These are phyloP conservation scores for Hyaloscypha bicolor DNA, from an alignment of 495 filamentous ascomycete species.

Conservation along the genomic window DNA sequence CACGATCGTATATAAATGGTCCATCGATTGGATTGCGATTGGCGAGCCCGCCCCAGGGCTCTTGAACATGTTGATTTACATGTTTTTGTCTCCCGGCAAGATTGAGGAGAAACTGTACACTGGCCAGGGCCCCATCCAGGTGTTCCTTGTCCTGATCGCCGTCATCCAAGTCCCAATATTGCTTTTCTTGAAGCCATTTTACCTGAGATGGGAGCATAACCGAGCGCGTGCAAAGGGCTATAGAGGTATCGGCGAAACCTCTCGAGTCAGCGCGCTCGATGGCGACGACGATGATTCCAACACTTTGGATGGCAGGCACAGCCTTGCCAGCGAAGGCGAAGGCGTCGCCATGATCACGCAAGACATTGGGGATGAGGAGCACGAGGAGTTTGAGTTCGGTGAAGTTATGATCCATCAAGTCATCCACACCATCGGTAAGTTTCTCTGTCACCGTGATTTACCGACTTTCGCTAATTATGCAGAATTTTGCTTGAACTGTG, in stretches of 20 bases:
- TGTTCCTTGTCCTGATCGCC: constrained; percentile 79
- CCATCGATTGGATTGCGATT: constrained; percentile 76
- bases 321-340: constrained; percentile 79
- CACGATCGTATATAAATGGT: constrained; percentile 96
- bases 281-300: constrained; percentile 74
- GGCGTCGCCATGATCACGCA: constrained; percentile 91
- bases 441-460: background rate
- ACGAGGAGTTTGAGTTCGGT: constrained; percentile 95
- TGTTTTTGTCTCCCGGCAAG: constrained; percentile 89
- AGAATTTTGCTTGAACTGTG: constrained; percentile 99
- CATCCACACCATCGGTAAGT: constrained; percentile 94
- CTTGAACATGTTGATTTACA: constrained; percentile 99
- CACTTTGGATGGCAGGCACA: constrained; percentile 63
- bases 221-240: constrained; percentile 84
- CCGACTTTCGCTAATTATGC: background rate
- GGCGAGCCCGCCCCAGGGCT: constrained; percentile 76
- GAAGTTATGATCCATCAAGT: constrained; percentile 99
- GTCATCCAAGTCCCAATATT: constrained; percentile 85
- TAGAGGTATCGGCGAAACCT: constrained; percentile 85
- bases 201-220: constrained; percentile 91
- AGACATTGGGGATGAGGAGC: constrained; percentile 73
- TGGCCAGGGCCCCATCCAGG: constrained; percentile 75
- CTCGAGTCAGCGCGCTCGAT: constrained; percentile 81
- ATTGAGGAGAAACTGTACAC: constrained; percentile 71
- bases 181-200: constrained; percentile 93